phyloP scores from a whole-genome alignment of 2,329 filamentous ascomycete genomes.

The Nemania sp. region DNA sequence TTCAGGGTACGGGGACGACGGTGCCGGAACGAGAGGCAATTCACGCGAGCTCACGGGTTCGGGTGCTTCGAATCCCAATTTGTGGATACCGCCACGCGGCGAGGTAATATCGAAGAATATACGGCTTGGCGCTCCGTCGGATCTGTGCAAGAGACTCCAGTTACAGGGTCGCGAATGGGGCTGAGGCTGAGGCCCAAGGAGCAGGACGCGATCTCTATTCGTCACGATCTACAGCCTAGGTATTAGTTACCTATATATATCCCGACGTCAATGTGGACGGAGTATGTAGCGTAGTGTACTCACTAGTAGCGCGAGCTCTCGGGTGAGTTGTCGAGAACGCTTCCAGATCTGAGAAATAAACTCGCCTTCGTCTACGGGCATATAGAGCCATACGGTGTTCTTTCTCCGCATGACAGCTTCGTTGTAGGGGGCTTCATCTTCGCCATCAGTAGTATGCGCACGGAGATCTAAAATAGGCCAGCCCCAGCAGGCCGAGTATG shows the following conservation, averaged over 20 bases:
- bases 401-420: background rate
- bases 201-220: background rate
- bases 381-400: background rate
- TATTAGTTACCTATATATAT: no score
- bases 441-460: background rate
- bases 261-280: no score
- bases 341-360: constrained; percentile 5
- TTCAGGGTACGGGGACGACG: background rate
- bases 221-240: background rate
- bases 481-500: background rate
- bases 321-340: background rate
- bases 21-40: background rate
- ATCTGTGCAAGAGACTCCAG: background rate
- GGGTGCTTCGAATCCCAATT: background rate
- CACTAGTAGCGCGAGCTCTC: background rate
- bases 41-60: background rate
- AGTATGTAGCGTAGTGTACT: no score
- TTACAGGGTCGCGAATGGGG: background rate
- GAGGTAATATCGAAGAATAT: constrained; percentile 2
- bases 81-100: background rate
- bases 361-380: background rate
- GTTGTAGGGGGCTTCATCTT: background rate
- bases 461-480: background rate
- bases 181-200: background rate
- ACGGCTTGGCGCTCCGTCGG: background rate